Base-by-base conservation (phyloP, 805 yeast species). In the Monosporozyma aquatica region DNA sequence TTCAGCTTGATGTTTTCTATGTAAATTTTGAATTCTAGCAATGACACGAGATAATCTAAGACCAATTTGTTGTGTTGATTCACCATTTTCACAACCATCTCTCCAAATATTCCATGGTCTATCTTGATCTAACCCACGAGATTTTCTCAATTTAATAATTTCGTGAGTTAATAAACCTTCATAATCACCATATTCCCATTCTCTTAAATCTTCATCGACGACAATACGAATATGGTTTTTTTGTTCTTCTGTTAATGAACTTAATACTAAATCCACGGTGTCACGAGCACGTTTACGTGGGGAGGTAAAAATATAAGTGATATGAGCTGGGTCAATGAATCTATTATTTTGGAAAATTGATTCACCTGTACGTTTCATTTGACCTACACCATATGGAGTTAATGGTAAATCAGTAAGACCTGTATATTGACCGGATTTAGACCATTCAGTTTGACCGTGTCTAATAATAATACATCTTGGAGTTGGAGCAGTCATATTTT, bases 121-220 rank as follows among this genome's bases (percentile, higher is more conserved):
- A 32, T 68, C 71, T 25, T 53, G 46, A 36, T 68, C 75, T 30
- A 83, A 62, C 0, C 92, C 94, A 42, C 80, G 70, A 23, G 64
- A 52, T 22, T 65, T 64, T 58, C 95, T 75, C 50, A 76, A 62
- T 11, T 68, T 74, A 35, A 71, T 65, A 59, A 89, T 87, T 53
- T 89, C 76, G 6, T 66, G 59, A 2, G 95, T 82, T 44, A 72
- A 58, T 50, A 79, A 62, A 5, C 97, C 97, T 68, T 90, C 97
- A 61, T 90, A 90, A 56, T 85, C 92, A 51, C 97, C 97, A 55
- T 90, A 90, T 51, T 86, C 94, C 97, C 97, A 90, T 65, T 90
- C 97, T 52, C 92, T 74, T 39, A 87, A 64, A 54, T 86, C 87
- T 38, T 83, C 77, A 48, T 78, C 81, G 15, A 71, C 70, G 44